A percentile compares a stretch with the other conserved stretches of the same genome.
Conservation (phyloP, 805 yeast genomes). For the Candida multigemmis region DNA sequence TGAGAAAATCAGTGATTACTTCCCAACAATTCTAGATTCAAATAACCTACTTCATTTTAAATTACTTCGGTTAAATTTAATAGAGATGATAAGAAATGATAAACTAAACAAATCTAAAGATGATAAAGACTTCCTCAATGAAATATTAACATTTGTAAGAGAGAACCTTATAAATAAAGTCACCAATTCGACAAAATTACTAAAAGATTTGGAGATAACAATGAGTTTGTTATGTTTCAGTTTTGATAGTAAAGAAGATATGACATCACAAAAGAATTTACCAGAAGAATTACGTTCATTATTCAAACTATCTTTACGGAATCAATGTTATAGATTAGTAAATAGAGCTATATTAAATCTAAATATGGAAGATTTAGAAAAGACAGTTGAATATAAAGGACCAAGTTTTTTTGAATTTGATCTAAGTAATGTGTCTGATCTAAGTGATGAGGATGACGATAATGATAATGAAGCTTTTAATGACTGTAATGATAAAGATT, state of each 20-base stretch:
- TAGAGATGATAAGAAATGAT: slow-evolving; percentile 70
- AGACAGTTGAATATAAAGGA: slow-evolving; percentile 8
- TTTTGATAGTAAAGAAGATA: slow-evolving; percentile 23
- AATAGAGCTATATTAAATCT: slow-evolving; percentile 53
- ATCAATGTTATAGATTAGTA: slow-evolving; percentile 59
- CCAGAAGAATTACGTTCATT: slow-evolving; percentile 49
- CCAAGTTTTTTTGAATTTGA: slow-evolving; percentile 13
- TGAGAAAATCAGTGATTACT: slow-evolving; percentile 43
- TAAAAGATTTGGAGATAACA: slow-evolving; percentile 70
- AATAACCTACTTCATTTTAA: slow-evolving; percentile 63
- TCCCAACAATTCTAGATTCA: slow-evolving; percentile 58
- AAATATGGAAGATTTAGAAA: slow-evolving; percentile 5
- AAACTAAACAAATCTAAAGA: slow-evolving; percentile 8
- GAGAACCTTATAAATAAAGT: slow-evolving; percentile 55
- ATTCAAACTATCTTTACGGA: slow-evolving; percentile 51
- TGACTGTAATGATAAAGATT: slow-evolving; percentile 2
- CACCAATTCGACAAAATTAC: slow-evolving; percentile 45
- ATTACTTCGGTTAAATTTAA: slow-evolving; percentile 60
- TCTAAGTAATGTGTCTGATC: slow-evolving; percentile 3
- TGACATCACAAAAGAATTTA: slow-evolving; percentile 34
- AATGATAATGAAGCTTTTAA: slow-evolving; percentile 5
- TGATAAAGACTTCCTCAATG: slow-evolving; percentile 42
- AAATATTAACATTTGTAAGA: slow-evolving; percentile 50
- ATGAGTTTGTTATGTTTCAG: slow-evolving; percentile 70
- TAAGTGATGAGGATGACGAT: slow-evolving; percentile 4